Evolutionary conservation across 805 yeast species (phyloP).

Genomic region (Yarrowia osloensis): DNA sequence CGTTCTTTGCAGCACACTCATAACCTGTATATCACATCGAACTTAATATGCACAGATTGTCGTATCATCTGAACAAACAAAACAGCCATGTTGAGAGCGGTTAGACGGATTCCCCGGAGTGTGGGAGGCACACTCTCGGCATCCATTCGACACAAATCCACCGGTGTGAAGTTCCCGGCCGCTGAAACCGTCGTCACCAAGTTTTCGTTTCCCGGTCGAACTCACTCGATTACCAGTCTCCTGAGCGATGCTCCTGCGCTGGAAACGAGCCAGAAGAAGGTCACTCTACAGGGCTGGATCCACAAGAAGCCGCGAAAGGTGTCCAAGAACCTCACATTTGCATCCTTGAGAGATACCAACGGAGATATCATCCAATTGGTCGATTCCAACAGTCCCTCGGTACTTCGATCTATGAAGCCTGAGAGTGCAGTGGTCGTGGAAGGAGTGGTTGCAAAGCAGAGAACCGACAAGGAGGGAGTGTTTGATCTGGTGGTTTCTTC

Average conservation of each 20-base stretch:
- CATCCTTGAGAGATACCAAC: constrained; percentile 67
- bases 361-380: constrained; percentile 69
- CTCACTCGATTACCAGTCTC: constrained; percentile 13
- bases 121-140: neutral
- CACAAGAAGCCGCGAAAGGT: constrained; percentile 70
- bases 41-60: constrained; percentile 1
- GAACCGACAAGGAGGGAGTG: constrained; percentile 34
- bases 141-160: constrained; percentile 9
- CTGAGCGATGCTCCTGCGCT: neutral
- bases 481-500: constrained; percentile 63
- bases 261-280: constrained; percentile 26
- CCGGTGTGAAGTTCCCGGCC: neutral
- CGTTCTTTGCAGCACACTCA: too few relatives aligned
- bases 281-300: constrained; percentile 80
- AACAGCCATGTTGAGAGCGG: constrained; percentile 8
- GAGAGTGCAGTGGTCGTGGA: constrained; percentile 75
- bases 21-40: neutral
- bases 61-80: neutral
- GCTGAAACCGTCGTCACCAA: constrained; percentile 8
- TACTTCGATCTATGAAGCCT: constrained; percentile 54
- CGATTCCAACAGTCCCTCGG: constrained; percentile 45
- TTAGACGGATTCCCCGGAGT: neutral
- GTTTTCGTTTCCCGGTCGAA: neutral
- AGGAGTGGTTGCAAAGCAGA: constrained; percentile 49
- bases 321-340: constrained; percentile 68